Conservation (phyloP, 139 green algal genomes). For the Medakamo hakoo region DNA sequence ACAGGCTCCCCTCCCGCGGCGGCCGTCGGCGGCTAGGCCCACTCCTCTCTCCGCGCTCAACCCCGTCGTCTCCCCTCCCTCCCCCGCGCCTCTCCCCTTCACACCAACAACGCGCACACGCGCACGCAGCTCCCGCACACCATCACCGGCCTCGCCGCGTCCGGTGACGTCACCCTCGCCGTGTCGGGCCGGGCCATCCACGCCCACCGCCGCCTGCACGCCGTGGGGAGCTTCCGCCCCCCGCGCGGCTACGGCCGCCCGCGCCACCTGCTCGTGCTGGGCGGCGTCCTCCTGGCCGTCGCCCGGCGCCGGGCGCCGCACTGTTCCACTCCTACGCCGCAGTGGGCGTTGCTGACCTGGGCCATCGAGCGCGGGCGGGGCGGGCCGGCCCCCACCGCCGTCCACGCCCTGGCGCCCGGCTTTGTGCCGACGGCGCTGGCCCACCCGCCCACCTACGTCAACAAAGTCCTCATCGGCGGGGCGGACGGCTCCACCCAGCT, state of each 20-base stretch:
- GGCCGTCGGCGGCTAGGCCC: too few species aligned
- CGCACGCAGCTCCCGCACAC: constrained; percentile 46
- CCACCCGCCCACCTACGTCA: constrained; percentile 94
- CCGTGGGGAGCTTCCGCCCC: constrained; percentile 25
- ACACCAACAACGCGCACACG: neutral
- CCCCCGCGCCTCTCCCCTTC: neutral
- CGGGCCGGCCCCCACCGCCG: too few species aligned
- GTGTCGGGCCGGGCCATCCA: constrained; percentile 49
- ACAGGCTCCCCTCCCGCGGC: too few species aligned
- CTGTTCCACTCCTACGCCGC: too few species aligned
- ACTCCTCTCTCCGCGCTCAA: too few species aligned
- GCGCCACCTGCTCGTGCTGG: constrained; percentile 62
- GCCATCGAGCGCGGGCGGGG: constrained; percentile 6
- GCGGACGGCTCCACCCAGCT: constrained; percentile 64
- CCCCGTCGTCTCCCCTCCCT: too few species aligned
- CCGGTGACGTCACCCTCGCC: constrained; percentile 74
- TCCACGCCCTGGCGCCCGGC: constrained; percentile 8
- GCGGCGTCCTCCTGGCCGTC: constrained; percentile 62
- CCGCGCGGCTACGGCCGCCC: constrained; percentile 18
- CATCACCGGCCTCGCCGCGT: constrained; percentile 52
- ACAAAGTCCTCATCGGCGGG: constrained; percentile 79
- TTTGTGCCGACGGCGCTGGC: constrained; percentile 69
- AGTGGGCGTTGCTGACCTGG: constrained; percentile 55
- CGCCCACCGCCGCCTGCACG: constrained; percentile 45
- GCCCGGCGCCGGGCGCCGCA: constrained; percentile 6